Percentiles rank a stretch among this genome's conserved stretches.
Evolutionary conservation across 2,329 filamentous ascomycete species (phyloP).

Genomic region (Penicillium corylophilum): DNA sequence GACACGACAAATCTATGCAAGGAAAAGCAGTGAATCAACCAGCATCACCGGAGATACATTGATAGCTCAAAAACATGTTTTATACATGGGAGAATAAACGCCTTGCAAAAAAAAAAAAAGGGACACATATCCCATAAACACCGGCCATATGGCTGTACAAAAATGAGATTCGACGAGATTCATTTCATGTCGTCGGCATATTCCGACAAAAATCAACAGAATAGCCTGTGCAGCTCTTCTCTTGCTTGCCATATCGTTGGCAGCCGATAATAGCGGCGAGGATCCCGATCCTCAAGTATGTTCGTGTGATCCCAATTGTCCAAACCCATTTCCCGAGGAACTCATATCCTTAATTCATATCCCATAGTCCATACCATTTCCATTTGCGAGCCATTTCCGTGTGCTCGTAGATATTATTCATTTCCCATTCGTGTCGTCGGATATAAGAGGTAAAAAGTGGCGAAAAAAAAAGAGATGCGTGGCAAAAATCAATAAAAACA

Average conservation of each 20-base stretch:
- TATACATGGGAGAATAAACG: constrained; percentile 15
- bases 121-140: constrained; percentile 9
- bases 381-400: constrained; percentile 13
- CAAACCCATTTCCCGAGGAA: constrained; percentile 12
- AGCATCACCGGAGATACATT: neutral
- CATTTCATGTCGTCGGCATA: constrained; percentile 4
- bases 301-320: constrained; percentile 18
- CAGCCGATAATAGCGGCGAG: constrained; percentile 3
- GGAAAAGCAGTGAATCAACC: neutral
- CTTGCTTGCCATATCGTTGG: neutral
- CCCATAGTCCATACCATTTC: constrained; percentile 17
- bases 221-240: neutral
- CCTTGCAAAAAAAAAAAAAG: constrained; percentile 1
- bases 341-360: constrained; percentile 5
- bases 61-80: constrained; percentile 10
- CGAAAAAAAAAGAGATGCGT: constrained; percentile 8
- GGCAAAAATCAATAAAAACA: constrained; percentile 12
- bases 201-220: neutral
- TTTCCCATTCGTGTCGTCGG: constrained; percentile 26
- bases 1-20: constrained; percentile 1
- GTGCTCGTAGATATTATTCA: constrained; percentile 25
- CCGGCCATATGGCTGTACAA: constrained; percentile 15
- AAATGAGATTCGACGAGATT: constrained; percentile 4
- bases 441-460: constrained; percentile 13
- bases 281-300: constrained; percentile 17